phyloP scores from a whole-genome alignment of 345 rosid genomes.

The Murraya koenigii region DNA sequence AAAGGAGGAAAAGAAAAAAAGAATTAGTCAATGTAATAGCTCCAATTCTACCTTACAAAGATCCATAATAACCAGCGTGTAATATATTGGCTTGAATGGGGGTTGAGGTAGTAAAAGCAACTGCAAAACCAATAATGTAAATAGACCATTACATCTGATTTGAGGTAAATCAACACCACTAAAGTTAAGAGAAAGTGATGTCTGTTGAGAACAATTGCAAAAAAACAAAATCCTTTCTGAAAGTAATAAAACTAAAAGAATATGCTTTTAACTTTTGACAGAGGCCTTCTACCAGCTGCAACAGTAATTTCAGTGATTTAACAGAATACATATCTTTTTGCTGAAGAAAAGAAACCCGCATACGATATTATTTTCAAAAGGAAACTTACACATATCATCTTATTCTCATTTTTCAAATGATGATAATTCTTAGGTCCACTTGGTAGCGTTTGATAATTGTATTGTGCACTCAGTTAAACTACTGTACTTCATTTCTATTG shows the following conservation, averaged over 20 bases:
- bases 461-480: background rate
- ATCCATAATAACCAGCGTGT: slow-evolving; percentile 93
- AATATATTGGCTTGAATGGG: slow-evolving; percentile 91
- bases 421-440: background rate
- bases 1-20: background rate
- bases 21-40: slow-evolving; percentile 7
- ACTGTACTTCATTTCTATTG: background rate
- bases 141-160: background rate
- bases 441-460: background rate
- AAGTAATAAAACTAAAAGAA: background rate
- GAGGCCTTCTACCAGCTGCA: background rate
- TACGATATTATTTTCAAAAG: background rate
- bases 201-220: background rate
- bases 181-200: background rate
- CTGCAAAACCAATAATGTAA: slow-evolving; percentile 45
- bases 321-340: background rate
- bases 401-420: background rate
- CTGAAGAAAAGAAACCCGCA: background rate
- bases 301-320: background rate
- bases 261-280: background rate
- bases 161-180: background rate
- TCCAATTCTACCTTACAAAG: slow-evolving; percentile 85
- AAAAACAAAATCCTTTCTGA: background rate
- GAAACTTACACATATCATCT: background rate
- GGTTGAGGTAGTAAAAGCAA: slow-evolving; percentile 88